Percentiles rank a stretch among this genome's conserved stretches.
phyloP scores from a whole-genome alignment of 805 yeast species.

The Tetrapisispora nanseiensis region DNA sequence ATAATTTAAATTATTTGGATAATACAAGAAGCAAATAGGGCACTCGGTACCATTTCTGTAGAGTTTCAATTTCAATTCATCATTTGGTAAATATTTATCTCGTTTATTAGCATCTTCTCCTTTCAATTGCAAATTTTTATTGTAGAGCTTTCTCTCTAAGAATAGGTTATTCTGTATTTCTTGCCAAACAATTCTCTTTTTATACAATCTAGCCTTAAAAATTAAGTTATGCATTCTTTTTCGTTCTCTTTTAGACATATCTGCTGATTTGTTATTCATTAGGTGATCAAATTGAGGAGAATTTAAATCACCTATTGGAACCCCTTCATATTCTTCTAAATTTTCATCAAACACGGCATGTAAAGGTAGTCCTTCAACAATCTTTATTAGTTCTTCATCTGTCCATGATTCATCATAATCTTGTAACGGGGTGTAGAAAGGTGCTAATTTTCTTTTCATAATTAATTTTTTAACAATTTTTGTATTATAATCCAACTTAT shows the following conservation, averaged over 20 bases:
- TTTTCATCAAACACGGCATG: constrained; percentile 42
- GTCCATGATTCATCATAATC: constrained; percentile 68
- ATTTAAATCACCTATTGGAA: constrained; percentile 25
- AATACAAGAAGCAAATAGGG: constrained; percentile 82
- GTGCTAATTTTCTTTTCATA: constrained; percentile 64
- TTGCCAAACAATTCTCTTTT: constrained; percentile 40
- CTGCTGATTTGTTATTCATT: constrained; percentile 14
- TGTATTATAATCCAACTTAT: constrained; percentile 64
- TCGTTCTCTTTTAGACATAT: constrained; percentile 24
- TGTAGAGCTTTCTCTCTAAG: constrained; percentile 39
- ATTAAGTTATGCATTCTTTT: constrained; percentile 24
- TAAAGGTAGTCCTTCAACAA: constrained; percentile 41
- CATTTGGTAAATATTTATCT: constrained; percentile 18
- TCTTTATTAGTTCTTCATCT: constrained; percentile 51
- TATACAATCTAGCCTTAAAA: constrained; percentile 27
- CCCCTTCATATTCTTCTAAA: constrained; percentile 28
- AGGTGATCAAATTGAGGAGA: constrained; percentile 21
- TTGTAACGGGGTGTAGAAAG: constrained; percentile 83
- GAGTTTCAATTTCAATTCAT: constrained; percentile 42
- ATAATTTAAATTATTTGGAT: constrained; percentile 34
- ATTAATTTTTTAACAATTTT: constrained; percentile 64
- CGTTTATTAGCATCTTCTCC: constrained; percentile 28
- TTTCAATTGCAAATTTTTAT: constrained; percentile 16
- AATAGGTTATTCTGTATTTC: constrained; percentile 51
- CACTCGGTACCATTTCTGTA: constrained; percentile 73